Evolutionary conservation across 805 yeast species (phyloP).

Genomic region (Torulaspora delbrueckii): DNA sequence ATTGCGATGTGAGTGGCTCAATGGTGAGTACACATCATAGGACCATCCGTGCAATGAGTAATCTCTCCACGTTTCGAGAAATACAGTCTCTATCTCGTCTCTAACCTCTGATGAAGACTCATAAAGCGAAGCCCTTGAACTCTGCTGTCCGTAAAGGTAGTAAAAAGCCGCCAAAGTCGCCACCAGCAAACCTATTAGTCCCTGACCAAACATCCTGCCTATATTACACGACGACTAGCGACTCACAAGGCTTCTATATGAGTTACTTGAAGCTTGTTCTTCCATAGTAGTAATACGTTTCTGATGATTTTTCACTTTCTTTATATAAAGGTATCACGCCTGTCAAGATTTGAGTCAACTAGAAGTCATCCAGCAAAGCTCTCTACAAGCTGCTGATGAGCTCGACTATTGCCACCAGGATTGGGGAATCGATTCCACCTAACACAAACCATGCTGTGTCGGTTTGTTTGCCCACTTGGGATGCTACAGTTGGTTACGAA

Average conservation of each 20-base stretch:
- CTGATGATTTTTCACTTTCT: constrained; percentile 6
- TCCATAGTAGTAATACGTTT: background rate
- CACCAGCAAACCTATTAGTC: constrained; percentile 7
- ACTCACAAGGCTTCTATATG: background rate
- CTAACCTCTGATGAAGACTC: constrained; percentile 12
- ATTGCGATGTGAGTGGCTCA: constrained; percentile 56
- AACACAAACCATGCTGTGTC: constrained; percentile 91
- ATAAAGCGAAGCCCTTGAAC: background rate
- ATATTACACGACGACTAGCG: background rate
- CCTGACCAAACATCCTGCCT: constrained; percentile 7
- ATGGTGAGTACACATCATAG: constrained; percentile 67
- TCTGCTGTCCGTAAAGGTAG: constrained; percentile 4
- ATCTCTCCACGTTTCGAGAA: constrained; percentile 71
- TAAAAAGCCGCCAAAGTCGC: constrained; percentile 11
- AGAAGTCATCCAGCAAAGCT: background rate
- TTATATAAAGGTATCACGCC: background rate
- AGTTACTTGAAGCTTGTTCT: background rate
- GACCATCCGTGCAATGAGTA: constrained; percentile 78
- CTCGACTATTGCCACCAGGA: constrained; percentile 15
- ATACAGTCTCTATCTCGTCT: constrained; percentile 57
- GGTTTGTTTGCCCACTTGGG: constrained; percentile 94
- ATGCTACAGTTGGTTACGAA: constrained; percentile 85
- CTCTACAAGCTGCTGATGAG: background rate
- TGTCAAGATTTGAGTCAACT: background rate
- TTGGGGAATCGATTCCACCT: constrained; percentile 86